A percentile compares a stretch with the other conserved stretches of the same genome.
Evolutionary conservation across 495 filamentous ascomycete species (phyloP).

Genomic region (Neurospora cerealis): DNA sequence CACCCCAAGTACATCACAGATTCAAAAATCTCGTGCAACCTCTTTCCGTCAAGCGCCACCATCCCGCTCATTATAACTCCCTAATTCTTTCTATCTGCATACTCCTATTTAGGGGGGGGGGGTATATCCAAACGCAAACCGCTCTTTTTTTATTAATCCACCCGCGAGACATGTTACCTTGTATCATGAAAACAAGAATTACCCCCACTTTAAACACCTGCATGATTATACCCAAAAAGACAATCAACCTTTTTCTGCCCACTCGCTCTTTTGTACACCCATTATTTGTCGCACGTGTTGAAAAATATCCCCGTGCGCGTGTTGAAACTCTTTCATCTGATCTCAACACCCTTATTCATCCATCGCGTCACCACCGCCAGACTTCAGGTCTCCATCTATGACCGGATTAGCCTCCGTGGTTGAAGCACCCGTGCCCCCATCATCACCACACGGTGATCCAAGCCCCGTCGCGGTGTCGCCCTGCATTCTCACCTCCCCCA

Average conservation of each 20-base stretch:
- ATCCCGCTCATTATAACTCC: background rate
- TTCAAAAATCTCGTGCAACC: background rate
- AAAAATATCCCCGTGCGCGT: background rate
- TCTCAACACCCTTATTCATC: background rate
- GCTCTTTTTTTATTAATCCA: background rate
- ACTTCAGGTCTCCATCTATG: background rate
- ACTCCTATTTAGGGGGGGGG: background rate
- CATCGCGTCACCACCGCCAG: background rate
- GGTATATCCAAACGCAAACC: background rate
- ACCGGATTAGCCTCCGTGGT: background rate
- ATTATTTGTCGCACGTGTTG: background rate
- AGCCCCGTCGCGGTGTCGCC: background rate
- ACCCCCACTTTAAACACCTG: background rate
- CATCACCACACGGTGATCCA: background rate
- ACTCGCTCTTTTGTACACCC: background rate
- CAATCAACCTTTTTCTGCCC: background rate
- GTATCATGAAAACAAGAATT: background rate
- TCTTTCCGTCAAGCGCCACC: background rate
- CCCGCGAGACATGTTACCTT: background rate
- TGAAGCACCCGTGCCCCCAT: background rate
- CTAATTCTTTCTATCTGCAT: background rate
- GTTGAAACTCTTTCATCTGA: background rate
- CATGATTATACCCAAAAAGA: background rate
- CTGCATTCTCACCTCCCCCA: slow-evolving; percentile 19
- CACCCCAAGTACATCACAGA: background rate